These are phyloP conservation scores for Acanthamoeba culbertsoni DNA, from an alignment of 208 protist species.

Conservation along the genomic window DNA sequence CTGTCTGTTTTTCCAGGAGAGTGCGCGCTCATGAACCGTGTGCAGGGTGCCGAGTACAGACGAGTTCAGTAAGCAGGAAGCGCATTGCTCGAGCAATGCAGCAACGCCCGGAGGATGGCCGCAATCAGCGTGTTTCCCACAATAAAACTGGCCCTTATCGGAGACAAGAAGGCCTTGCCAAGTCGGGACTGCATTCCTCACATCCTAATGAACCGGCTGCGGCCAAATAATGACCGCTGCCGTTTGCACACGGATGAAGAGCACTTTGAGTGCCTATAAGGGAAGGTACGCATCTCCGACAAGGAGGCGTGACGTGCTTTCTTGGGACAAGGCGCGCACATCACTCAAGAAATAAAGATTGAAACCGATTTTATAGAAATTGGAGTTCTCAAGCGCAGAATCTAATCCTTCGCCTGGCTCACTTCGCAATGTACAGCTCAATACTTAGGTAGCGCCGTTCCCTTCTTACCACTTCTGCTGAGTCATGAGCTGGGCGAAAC, in stretches of 20 bases:
- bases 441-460: background rate
- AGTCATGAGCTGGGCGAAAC: constrained; percentile 37
- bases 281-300: background rate
- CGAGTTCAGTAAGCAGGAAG: no score
- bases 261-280: background rate
- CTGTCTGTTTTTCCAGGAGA: no score
- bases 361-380: background rate
- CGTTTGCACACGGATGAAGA: background rate
- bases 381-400: background rate
- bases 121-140: background rate
- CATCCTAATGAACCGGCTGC: background rate
- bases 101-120: no score
- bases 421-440: background rate
- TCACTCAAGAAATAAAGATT: background rate
- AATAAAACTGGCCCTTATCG: background rate
- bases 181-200: background rate
- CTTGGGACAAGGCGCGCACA: background rate
- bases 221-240: background rate
- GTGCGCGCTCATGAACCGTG: no score
- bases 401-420: background rate
- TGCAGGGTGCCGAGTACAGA: no score
- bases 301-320: background rate
- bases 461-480: constrained; percentile 11
- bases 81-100: no score
- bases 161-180: background rate